Base-by-base conservation (phyloP, 768 basidiomycete species). In the Trametes coccinea region DNA sequence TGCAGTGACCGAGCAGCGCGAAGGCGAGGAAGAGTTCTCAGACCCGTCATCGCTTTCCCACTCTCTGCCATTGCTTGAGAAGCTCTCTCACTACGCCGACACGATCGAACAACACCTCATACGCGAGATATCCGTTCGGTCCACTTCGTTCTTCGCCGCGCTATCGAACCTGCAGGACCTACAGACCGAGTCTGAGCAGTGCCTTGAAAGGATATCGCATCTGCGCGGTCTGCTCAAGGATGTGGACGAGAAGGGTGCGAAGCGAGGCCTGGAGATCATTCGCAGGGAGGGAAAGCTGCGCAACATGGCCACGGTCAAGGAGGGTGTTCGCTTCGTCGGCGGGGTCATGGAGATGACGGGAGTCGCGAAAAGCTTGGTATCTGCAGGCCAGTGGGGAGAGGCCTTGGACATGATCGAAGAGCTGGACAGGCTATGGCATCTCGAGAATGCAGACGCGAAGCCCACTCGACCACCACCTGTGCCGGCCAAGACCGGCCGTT, bases 61-160 rank as follows among this genome's bases (percentile, higher is more conserved):
- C 72, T 81, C 87, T 4, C 79, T 89, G 2, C 90, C 89, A 0
- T 77, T 95, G 3, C 87, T 96, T 9, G 95, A 98, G 71, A 89
- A 87, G 68, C 85, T 98, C 64, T 95, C 94, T 9, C 89, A 93
- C 58, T 89, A 96, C 69, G 88, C 95, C 2, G 97, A 98, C 72
- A 90, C 90, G 0, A 84, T 98, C 63, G 97, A 99, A 71, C 87
- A 93, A 61, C 96, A 99, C 74, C 89, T 99, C 58, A 85, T 95
- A 4, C 87, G 87, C 62, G 97, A 98, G 74, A 95, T 99, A 47
- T 90, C 90, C 8, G 78, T 90, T 9, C 89, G 96, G 13, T 93
- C 95, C 0, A 84, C 92, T 0, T 93, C 94, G 1, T 99, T 99
- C 82, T 99, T 98, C 69, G 89, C 95, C 4, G 97, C 97, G 6